Evolutionary conservation across 2,329 filamentous ascomycete species (phyloP).

Genomic region (Aspergillus unguis): DNA sequence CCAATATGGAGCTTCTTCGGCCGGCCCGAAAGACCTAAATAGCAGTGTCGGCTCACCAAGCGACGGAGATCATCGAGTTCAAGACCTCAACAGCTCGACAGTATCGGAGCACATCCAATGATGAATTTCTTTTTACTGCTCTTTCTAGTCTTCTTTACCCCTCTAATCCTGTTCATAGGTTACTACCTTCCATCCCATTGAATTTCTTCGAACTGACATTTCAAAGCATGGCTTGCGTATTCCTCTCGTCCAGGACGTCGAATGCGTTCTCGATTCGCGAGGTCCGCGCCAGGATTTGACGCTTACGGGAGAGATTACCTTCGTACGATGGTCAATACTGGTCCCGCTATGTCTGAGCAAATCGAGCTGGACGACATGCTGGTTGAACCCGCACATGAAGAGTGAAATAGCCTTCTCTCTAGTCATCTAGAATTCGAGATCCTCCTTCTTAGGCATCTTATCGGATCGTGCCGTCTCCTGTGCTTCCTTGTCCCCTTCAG

Average conservation of each 20-base stretch:
- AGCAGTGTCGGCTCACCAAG: not conserved
- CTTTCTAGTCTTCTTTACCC: slow-evolving; percentile 37
- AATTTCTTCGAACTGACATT: slow-evolving; percentile 21
- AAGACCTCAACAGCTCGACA: not conserved
- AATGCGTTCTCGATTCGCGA: slow-evolving; percentile 48
- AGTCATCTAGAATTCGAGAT: slow-evolving; percentile 66
- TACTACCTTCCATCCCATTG: slow-evolving; percentile 11
- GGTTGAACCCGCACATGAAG: slow-evolving; percentile 39
- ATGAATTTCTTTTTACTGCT: slow-evolving; percentile 37
- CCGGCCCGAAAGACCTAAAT: not conserved
- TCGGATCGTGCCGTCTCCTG: slow-evolving; percentile 48
- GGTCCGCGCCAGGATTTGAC: slow-evolving; percentile 42
- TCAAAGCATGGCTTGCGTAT: slow-evolving; percentile 49
- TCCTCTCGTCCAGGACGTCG: slow-evolving; percentile 56
- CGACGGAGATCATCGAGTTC: not conserved
- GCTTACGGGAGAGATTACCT: slow-evolving; percentile 57
- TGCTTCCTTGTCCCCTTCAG: slow-evolving; percentile 69
- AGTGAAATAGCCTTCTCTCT: slow-evolving; percentile 21
- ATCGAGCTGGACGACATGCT: slow-evolving; percentile 63
- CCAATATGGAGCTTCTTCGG: slow-evolving; percentile 11
- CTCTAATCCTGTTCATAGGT: slow-evolving; percentile 37
- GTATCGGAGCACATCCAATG: not conserved
- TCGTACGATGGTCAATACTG: slow-evolving; percentile 54
- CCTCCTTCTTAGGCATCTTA: slow-evolving; percentile 58
- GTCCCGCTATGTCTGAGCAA: slow-evolving; percentile 56